Conservation (phyloP, 2,329 filamentous ascomycete genomes). For the Microthyrium microscopicum region DNA sequence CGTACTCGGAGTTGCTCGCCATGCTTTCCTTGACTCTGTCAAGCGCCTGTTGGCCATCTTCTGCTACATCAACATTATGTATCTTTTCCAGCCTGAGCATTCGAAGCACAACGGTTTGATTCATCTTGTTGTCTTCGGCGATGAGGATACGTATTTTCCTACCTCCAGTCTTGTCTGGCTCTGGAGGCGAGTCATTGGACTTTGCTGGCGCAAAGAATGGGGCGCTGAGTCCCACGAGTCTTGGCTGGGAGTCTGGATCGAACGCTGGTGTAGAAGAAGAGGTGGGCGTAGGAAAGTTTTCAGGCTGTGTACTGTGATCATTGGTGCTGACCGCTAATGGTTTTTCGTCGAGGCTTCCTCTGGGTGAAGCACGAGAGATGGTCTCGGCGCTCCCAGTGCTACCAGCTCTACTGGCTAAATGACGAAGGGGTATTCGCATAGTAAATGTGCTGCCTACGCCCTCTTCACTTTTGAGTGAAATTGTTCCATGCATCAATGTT, state of each 20-base stretch:
- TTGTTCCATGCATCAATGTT: slow-evolving; percentile 63
- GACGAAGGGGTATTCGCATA: slow-evolving; percentile 66
- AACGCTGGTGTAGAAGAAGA: background rate
- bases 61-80: slow-evolving; percentile 78
- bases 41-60: slow-evolving; percentile 59
- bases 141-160: slow-evolving; percentile 66
- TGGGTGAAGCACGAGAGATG: too few relatives aligned
- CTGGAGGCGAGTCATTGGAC: too few relatives aligned
- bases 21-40: slow-evolving; percentile 73
- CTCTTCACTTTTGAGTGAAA: slow-evolving; percentile 53
- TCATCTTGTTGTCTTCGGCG: slow-evolving; percentile 55
- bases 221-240: slow-evolving; percentile 64
- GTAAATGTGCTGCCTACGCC: slow-evolving; percentile 67
- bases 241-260: slow-evolving; percentile 51
- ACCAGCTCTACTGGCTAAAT: slow-evolving; percentile 50
- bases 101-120: slow-evolving; percentile 33
- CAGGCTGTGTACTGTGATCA: background rate
- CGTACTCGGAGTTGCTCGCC: slow-evolving; percentile 54
- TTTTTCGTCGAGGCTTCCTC: too few relatives aligned
- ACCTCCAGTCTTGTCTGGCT: slow-evolving; percentile 27
- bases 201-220: slow-evolving; percentile 52
- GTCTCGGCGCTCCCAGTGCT: too few relatives aligned
- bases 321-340: too few relatives aligned
- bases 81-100: slow-evolving; percentile 62
- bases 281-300: background rate